Evolutionary conservation across 2,329 filamentous ascomycete genomes (phyloP), one percentile per base, ranked within the genome.

Genomic region (Thermothelomyces thermophilus): DNA sequence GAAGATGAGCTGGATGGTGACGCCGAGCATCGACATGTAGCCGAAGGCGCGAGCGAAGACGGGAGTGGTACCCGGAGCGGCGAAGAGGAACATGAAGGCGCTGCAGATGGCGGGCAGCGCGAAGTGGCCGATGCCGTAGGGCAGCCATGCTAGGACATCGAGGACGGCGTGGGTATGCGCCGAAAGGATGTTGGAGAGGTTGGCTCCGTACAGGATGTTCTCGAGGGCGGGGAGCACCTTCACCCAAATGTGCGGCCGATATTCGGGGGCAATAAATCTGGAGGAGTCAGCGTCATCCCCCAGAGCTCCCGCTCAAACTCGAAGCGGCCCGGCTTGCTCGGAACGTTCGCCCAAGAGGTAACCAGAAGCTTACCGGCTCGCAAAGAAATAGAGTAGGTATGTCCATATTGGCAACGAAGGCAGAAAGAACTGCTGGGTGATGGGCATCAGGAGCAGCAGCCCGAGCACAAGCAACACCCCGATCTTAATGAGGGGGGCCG

Each of bases 171-270:
- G 84, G 62, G 91, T 87, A 71, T 95, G 88, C 40, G 88, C 88
- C 13, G 90, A 95, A 48, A 97, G 80, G 62, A 96, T 94, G 68
- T 95, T 96, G 72, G 89, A 95, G 51, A 96, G 77, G 70, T 96
- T 96, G 56, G 90, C 90, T 60, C 91, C 91, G 65, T 96, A 97
- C 30, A 97, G 77, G 55, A 97, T 93, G 68, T 97, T 96, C 71
- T 97, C 91, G 56, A 97, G 80, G 16, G 91, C 89, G 4, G 91
- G 91, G 31, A 97, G 79, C 24, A 97, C 89, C 63, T 90, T 89
- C 58, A 96, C 91, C 87, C 90, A 95, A 62, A 96, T 96, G 55
- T 89, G 86, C 52, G 90, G 90, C 59, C 91, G 83, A 72, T 90
- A 93, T 64, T 91, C 86, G 59, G 83, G 80, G 33, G 89, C 86